Conservation (phyloP, 768 basidiomycete species). For the Mrakia frigida region DNA sequence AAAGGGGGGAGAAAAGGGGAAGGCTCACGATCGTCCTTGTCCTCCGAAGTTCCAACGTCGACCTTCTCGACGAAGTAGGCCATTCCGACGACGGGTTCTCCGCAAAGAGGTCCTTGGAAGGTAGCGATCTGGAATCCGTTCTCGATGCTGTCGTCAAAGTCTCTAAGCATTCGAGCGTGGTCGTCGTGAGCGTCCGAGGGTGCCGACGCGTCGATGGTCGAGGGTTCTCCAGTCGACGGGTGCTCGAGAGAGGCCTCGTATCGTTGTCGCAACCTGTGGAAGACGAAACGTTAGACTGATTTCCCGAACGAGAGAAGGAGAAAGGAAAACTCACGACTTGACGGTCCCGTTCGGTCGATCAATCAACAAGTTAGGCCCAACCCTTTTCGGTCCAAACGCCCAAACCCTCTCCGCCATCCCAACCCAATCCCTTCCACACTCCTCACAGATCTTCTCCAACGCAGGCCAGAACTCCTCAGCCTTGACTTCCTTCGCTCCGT, state of each 20-base stretch:
- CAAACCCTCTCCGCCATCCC: conserved; percentile 67
- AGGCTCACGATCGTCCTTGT: conserved; percentile 44
- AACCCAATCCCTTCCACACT: conserved; percentile 73
- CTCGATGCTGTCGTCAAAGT: conserved; percentile 80
- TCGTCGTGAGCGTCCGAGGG: conserved; percentile 13
- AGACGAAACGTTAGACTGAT: too few relatives aligned
- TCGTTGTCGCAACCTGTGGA: conserved; percentile 11
- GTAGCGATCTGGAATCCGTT: conserved; percentile 92
- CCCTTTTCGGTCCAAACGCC: conserved; percentile 85
- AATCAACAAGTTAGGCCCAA: conserved; percentile 79
- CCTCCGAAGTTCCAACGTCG: conserved; percentile 60
- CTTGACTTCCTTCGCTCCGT: conserved; percentile 56
- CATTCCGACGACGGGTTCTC: conserved; percentile 89
- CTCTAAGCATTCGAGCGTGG: conserved; percentile 38
- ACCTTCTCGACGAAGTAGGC: conserved; percentile 76
- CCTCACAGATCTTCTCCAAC: conserved; percentile 59
- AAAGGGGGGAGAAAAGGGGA: background rate
- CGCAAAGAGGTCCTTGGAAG: conserved; percentile 89
- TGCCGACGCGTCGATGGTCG: background rate
- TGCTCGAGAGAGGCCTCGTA: conserved; percentile 28
- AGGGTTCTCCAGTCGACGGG: background rate
- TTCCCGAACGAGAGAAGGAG: background rate
- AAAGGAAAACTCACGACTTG: conserved; percentile 39
- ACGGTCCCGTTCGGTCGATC: conserved; percentile 52
- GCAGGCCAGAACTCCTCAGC: conserved; percentile 75